Conservation (phyloP, 1,284 basidiomycete species). For the Marasmius oreades region DNA sequence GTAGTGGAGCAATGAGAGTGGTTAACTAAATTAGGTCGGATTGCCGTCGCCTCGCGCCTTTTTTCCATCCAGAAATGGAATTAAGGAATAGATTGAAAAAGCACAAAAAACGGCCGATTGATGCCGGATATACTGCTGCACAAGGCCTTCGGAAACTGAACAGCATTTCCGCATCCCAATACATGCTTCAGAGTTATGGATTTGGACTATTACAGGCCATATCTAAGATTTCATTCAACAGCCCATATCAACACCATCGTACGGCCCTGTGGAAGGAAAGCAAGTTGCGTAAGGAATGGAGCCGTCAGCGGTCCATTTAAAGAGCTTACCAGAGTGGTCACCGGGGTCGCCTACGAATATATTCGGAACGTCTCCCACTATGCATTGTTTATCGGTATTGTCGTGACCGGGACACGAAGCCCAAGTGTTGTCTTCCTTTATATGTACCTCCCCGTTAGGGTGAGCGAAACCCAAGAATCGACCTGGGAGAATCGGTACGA, state of each 20-base stretch:
- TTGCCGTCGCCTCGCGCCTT: no score
- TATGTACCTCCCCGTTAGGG: conserved; percentile 57
- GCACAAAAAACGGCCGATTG: no score
- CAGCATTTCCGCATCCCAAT: no score
- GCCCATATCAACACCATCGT: conserved; percentile 52
- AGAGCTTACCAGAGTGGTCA: conserved; percentile 44
- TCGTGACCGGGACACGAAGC: conserved; percentile 51
- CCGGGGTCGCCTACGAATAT: conserved; percentile 38
- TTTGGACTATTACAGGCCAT: no score
- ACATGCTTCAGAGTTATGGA: no score
- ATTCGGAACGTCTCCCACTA: conserved; percentile 49
- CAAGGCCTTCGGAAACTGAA: no score
- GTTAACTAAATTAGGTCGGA: no score
- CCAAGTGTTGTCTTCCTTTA: conserved; percentile 28
- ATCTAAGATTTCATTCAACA: conserved; percentile 24
- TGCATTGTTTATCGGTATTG: conserved; percentile 47
- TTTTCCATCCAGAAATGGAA: no score
- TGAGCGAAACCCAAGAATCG: conserved; percentile 52
- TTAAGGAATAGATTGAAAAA: no score
- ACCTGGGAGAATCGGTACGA: conserved; percentile 45
- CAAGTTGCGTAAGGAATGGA: neutral
- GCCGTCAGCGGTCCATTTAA: neutral
- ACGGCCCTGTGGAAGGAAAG: conserved; percentile 35
- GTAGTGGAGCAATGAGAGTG: no score
- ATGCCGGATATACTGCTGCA: no score